Evolutionary conservation across 2,329 filamentous ascomycete genomes (phyloP).

Genomic region (Alternaria brassicicola): DNA sequence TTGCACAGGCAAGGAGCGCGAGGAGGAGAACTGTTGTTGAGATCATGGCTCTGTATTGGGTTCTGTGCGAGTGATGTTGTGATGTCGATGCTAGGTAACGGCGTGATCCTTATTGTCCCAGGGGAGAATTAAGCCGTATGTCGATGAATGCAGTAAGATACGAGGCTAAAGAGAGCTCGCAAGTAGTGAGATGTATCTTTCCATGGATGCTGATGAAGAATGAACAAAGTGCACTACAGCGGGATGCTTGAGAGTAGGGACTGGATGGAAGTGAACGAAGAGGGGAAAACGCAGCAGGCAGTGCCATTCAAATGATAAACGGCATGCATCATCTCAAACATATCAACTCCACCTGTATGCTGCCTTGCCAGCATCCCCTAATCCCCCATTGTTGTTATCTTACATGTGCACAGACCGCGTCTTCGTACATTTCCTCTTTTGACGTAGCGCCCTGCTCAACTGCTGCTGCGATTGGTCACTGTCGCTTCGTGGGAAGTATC

Average conservation of each 20-base stretch:
- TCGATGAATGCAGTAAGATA: neutral
- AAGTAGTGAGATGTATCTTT: neutral
- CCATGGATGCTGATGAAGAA: neutral
- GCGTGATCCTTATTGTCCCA: neutral
- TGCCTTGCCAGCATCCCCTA: neutral
- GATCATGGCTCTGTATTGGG: neutral
- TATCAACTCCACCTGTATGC: neutral
- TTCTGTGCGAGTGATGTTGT: neutral
- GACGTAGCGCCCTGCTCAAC: conserved; percentile 10
- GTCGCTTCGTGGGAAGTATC: neutral
- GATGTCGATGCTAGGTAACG: too few relatives aligned
- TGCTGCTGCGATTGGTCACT: conserved; percentile 5
- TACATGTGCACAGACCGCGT: neutral
- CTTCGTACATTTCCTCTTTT: conserved; percentile 24
- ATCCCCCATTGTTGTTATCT: neutral
- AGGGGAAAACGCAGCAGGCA: neutral
- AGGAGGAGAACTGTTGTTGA: neutral
- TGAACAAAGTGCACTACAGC: neutral
- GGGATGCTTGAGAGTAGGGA: neutral
- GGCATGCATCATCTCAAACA: neutral
- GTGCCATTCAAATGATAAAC: neutral
- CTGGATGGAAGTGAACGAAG: neutral
- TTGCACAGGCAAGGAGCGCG: neutral
- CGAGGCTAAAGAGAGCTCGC: neutral
- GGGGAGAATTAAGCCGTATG: neutral